Conservation (phyloP, 768 basidiomycete genomes). For the Psilocybe cyanescens region DNA sequence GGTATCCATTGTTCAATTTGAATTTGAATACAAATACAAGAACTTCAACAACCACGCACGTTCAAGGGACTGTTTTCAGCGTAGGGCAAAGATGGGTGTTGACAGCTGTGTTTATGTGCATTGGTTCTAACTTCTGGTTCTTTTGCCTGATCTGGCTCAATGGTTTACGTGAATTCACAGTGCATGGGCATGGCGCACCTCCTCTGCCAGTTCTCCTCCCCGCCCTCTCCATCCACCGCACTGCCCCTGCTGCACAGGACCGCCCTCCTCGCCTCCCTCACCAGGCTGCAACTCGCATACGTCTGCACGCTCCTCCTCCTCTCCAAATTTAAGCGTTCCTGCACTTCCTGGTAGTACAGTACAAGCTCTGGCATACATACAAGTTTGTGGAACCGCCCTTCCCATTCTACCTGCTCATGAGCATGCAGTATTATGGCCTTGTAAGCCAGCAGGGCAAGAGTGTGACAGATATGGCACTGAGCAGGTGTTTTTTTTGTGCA, state of each 20-base stretch:
- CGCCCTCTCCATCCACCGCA: conserved; percentile 55
- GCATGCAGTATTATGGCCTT: conserved; percentile 87
- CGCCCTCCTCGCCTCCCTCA: conserved; percentile 71
- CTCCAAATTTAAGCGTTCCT: conserved; percentile 85
- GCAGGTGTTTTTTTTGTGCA: conserved; percentile 95
- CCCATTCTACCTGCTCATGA: conserved; percentile 85
- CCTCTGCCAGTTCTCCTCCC: conserved; percentile 80
- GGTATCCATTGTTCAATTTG: too few species aligned
- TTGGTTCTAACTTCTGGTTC: conserved; percentile 11
- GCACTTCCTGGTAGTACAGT: conserved; percentile 84
- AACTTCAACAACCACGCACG: conserved; percentile 73
- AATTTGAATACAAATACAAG: conserved; percentile 56
- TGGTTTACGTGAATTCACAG: conserved; percentile 37
- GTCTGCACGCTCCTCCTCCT: conserved; percentile 86
- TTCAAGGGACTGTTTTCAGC: conserved; percentile 86
- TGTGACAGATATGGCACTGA: conserved; percentile 96
- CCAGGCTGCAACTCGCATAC: conserved; percentile 88
- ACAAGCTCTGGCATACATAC: conserved; percentile 91
- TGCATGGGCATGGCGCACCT: conserved; percentile 93
- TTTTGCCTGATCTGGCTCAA: not conserved
- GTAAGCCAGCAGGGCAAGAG: conserved; percentile 67
- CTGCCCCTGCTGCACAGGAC: conserved; percentile 78
- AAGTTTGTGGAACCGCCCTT: conserved; percentile 88
- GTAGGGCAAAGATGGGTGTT: conserved; percentile 75
- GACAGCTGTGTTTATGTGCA: conserved; percentile 83